Conservation (phyloP, 140 eudicot species). For the Flaveria floridana region DNA sequence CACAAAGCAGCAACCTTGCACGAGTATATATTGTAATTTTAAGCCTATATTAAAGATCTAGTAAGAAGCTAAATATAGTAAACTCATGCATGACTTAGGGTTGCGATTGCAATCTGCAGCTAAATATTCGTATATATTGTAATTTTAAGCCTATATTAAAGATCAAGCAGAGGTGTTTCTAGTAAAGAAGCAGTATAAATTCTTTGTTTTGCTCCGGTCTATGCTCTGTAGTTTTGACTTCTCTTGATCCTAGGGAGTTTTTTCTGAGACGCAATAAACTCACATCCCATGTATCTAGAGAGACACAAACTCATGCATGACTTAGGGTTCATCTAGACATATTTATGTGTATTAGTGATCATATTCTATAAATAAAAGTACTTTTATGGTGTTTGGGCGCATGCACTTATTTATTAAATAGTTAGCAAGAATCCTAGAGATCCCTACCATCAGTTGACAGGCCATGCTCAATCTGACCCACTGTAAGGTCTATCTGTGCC, state of each 20-base stretch:
- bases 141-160: not conserved
- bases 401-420: not conserved
- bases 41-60: not conserved
- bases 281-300: not conserved
- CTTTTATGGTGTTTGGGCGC: not conserved
- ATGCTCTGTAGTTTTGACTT: not conserved
- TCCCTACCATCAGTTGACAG: not conserved
- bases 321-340: not conserved
- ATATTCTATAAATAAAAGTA: not conserved
- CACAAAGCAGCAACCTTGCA: too few species aligned
- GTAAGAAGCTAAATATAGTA: not conserved
- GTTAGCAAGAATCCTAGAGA: constrained; percentile 10
- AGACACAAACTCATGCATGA: not conserved
- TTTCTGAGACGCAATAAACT: not conserved
- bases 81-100: too few species aligned
- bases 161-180: not conserved
- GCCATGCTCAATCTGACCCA: constrained; percentile 3
- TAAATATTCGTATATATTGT: not conserved
- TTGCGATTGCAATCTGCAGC: too few species aligned
- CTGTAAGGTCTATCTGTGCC: not conserved
- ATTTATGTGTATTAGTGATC: not conserved
- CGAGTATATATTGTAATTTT: not conserved
- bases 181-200: not conserved
- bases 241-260: not conserved
- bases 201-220: not conserved